phyloP scores from a whole-genome alignment of 305 asterid species.

The Ruellia speciosa region DNA sequence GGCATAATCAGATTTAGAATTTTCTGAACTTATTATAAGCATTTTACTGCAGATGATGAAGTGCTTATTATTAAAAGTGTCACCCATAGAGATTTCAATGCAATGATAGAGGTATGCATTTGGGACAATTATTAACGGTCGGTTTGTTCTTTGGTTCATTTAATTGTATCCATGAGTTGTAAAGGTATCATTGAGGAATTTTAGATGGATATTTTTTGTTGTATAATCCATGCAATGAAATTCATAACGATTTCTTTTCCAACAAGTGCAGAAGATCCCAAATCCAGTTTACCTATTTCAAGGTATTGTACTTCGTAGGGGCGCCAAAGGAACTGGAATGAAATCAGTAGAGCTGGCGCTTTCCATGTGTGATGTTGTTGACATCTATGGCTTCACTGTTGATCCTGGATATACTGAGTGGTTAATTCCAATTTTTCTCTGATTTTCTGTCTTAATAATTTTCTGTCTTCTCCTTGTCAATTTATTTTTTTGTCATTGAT shows the following conservation, averaged over 20 bases:
- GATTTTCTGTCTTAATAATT: slow-evolving; percentile 5
- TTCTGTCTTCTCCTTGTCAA: not conserved
- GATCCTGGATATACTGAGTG: slow-evolving; percentile 99
- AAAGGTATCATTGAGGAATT: not conserved
- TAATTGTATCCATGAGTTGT: slow-evolving; percentile 5
- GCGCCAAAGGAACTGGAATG: slow-evolving; percentile 99
- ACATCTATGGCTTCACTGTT: slow-evolving; percentile 93
- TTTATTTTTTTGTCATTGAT: slow-evolving; percentile 16
- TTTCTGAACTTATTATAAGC: slow-evolving; percentile 9
- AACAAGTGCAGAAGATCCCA: slow-evolving; percentile 51
- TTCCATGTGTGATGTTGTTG: slow-evolving; percentile 94
- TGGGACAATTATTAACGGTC: not conserved
- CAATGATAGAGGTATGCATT: slow-evolving; percentile 66
- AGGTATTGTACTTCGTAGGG: slow-evolving; percentile 94
- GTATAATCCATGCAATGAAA: not conserved
- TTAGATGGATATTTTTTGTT: not conserved
- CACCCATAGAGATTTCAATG: slow-evolving; percentile 80
- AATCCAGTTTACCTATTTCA: slow-evolving; percentile 97
- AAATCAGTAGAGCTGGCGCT: slow-evolving; percentile 94
- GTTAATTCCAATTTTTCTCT: slow-evolving; percentile 35
- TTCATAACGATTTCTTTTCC: slow-evolving; percentile 20
- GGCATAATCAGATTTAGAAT: slow-evolving; percentile 11
- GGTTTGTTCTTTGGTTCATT: slow-evolving; percentile 14
- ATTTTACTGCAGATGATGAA: slow-evolving; percentile 63
- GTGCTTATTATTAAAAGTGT: slow-evolving; percentile 91